Conservation (phyloP, 441 rosid genomes). For the Populus hybrid region DNA sequence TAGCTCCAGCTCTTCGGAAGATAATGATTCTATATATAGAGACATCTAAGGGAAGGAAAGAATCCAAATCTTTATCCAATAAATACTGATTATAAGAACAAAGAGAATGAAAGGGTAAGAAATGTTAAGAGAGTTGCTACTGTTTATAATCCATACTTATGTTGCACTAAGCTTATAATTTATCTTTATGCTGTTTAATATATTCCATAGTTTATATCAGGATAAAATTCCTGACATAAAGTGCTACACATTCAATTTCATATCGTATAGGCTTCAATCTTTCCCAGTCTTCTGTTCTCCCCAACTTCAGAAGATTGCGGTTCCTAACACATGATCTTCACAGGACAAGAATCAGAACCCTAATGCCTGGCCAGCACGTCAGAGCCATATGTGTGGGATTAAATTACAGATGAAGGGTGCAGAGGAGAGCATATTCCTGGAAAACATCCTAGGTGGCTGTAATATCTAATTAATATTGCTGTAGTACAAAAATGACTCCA, state of each 20-base stretch:
- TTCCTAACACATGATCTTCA: conserved; percentile 10
- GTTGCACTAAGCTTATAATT: too few species aligned
- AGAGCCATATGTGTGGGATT: not conserved
- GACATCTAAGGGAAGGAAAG: too few species aligned
- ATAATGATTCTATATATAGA: conserved; percentile 3
- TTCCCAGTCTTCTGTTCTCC: conserved; percentile 2
- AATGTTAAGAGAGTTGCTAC: too few species aligned
- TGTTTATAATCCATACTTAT: too few species aligned
- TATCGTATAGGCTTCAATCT: not conserved
- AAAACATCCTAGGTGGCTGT: conserved; percentile 19
- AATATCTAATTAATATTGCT: not conserved
- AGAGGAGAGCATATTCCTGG: conserved; percentile 30
- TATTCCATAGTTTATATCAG: not conserved
- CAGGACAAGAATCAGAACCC: conserved; percentile 26
- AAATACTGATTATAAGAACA: too few species aligned
- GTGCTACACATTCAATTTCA: conserved; percentile 15
- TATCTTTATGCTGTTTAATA: too few species aligned
- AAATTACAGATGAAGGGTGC: conserved; percentile 19
- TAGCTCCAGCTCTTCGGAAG: not conserved
- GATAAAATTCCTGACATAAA: not conserved
- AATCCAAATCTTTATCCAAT: too few species aligned
- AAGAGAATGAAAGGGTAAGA: too few species aligned
- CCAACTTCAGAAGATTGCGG: conserved; percentile 18
- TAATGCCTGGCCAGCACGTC: not conserved
- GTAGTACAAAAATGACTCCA: conserved; percentile 13